Evolutionary conservation across 805 yeast species (phyloP).

Genomic region (Metschnikowia lunata): DNA sequence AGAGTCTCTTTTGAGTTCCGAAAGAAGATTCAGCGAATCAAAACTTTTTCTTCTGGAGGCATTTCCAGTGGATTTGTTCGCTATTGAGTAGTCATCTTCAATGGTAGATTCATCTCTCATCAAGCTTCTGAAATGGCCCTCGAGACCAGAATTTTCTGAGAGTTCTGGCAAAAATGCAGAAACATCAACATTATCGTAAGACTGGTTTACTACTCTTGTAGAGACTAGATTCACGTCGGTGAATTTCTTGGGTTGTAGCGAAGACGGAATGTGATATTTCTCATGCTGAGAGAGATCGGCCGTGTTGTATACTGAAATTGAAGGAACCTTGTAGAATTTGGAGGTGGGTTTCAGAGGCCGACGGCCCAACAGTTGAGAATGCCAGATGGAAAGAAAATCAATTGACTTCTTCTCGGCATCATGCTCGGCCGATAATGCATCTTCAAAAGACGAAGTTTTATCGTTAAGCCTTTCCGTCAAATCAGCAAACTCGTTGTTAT

Average conservation of each 20-base stretch:
- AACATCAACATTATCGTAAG: conserved; percentile 37
- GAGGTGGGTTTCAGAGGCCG: conserved; percentile 5
- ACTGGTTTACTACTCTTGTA: conserved; percentile 40
- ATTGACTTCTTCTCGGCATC: conserved; percentile 28
- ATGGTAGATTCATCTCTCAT: background rate
- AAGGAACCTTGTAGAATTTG: conserved; percentile 13
- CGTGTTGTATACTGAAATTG: conserved; percentile 13
- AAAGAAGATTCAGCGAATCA: conserved; percentile 28
- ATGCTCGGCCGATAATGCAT: conserved; percentile 39
- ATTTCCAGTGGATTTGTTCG: background rate
- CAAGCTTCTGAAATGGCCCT: conserved; percentile 37
- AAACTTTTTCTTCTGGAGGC: conserved; percentile 17
- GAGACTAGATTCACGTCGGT: conserved; percentile 41
- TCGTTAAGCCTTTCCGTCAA: conserved; percentile 25
- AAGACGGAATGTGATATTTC: conserved; percentile 23
- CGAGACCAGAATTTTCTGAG: conserved; percentile 47
- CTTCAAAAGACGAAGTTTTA: conserved; percentile 27
- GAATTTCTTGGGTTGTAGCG: conserved; percentile 28
- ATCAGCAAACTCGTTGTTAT: conserved; percentile 38
- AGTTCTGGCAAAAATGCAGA: conserved; percentile 44
- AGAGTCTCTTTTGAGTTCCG: conserved; percentile 12
- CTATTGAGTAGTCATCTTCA: background rate
- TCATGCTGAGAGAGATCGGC: conserved; percentile 11
- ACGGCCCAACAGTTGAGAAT: conserved; percentile 26
- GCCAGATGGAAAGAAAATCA: conserved; percentile 41